Conservation (phyloP, 805 yeast species). For the Kuraishia ogatae region DNA sequence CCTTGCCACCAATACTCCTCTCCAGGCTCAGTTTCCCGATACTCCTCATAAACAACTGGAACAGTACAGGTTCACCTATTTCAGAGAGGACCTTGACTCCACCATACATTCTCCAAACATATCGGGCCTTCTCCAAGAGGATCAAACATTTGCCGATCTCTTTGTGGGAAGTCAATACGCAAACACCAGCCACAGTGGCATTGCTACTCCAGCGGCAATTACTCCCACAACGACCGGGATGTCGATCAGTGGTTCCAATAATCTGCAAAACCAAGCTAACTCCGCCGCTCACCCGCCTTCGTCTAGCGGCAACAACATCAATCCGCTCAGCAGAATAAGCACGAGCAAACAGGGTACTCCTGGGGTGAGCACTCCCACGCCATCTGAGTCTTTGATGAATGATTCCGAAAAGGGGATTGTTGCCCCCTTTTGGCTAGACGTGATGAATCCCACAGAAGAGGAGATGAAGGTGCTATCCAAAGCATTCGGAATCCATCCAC, state of each 20-base stretch:
- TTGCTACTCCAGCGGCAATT: background rate
- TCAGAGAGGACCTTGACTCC: conserved; percentile 81
- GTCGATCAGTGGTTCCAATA: background rate
- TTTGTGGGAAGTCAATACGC: conserved; percentile 40
- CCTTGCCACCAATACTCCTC: conserved; percentile 5
- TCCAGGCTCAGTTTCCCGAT: conserved; percentile 1
- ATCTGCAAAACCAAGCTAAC: background rate
- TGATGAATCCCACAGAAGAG: conserved; percentile 88
- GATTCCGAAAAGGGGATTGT: conserved; percentile 22
- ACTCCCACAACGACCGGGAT: background rate
- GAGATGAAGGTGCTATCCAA: conserved; percentile 90
- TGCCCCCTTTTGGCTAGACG: conserved; percentile 89
- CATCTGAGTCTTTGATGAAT: conserved; percentile 15
- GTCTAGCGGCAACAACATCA: background rate
- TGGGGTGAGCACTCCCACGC: conserved; percentile 8
- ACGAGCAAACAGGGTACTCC: background rate
- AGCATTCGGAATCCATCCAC: conserved; percentile 91
- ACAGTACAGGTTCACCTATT: conserved; percentile 79
- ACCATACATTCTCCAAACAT: conserved; percentile 87
- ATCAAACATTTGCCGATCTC: conserved; percentile 49
- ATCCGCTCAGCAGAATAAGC: background rate
- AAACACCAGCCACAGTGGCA: background rate
- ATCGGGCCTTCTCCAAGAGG: conserved; percentile 59
- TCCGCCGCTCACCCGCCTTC: background rate
- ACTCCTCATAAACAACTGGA: conserved; percentile 20